Evolutionary conservation across 495 filamentous ascomycete species (phyloP).

Genomic region (Penicillium bovifimosum): DNA sequence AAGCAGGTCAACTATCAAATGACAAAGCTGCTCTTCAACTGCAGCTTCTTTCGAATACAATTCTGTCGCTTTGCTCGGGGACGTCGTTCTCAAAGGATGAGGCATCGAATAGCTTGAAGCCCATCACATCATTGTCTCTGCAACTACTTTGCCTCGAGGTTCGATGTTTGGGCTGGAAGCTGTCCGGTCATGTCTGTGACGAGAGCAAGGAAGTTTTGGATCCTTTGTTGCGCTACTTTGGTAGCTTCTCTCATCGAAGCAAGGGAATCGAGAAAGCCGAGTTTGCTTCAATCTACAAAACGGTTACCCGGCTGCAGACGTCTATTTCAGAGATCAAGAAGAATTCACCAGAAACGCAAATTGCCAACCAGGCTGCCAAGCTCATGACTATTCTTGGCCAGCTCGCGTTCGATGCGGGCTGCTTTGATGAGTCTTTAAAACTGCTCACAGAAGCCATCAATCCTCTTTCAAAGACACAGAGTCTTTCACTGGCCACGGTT

Average conservation of each 20-base stretch:
- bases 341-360: constrained; percentile 17
- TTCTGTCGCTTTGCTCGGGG: constrained; percentile 57
- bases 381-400: constrained; percentile 37
- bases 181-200: constrained; percentile 64
- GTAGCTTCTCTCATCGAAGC: constrained; percentile 53
- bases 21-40: constrained; percentile 65
- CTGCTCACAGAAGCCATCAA: constrained; percentile 32
- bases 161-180: constrained; percentile 63
- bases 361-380: constrained; percentile 26
- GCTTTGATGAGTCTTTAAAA: constrained; percentile 40
- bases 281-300: constrained; percentile 36
- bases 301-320: constrained; percentile 37
- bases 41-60: constrained; percentile 60
- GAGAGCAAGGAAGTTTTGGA: constrained; percentile 62
- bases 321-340: constrained; percentile 27
- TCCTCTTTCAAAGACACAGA: constrained; percentile 30
- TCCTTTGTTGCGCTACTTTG: constrained; percentile 62
- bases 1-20: constrained; percentile 35
- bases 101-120: constrained; percentile 46
- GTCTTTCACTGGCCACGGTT: constrained; percentile 34
- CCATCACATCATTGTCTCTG: constrained; percentile 54
- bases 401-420: constrained; percentile 43
- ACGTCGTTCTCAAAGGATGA: constrained; percentile 26
- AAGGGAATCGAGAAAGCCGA: constrained; percentile 35
- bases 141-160: constrained; percentile 64